Conservation (phyloP, 2,329 filamentous ascomycete genomes). For the Claviceps humidiphila region DNA sequence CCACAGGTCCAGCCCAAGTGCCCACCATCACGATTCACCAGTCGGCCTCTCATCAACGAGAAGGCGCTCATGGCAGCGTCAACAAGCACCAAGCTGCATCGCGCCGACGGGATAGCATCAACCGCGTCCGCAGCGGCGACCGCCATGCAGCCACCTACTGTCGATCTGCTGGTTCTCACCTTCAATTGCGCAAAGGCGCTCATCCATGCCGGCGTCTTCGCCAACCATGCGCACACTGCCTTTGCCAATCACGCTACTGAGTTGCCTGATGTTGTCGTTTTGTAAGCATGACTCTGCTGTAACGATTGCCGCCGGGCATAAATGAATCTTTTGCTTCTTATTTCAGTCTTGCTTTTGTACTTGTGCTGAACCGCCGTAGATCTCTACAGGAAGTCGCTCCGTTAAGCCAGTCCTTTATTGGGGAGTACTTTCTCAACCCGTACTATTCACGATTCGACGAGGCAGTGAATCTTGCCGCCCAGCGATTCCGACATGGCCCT, state of each 20-base stretch:
- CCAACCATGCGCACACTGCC: slow-evolving; percentile 50
- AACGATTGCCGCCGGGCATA: too few relatives aligned
- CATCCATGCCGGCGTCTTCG: slow-evolving; percentile 58
- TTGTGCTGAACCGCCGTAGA: slow-evolving; percentile 19
- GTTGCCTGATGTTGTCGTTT: slow-evolving; percentile 41
- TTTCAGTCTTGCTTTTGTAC: not conserved
- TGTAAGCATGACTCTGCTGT: slow-evolving; percentile 25
- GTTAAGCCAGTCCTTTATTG: slow-evolving; percentile 71
- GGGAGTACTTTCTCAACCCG: slow-evolving; percentile 61
- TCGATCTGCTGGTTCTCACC: slow-evolving; percentile 68
- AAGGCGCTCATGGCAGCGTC: too few relatives aligned
- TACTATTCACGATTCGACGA: slow-evolving; percentile 63
- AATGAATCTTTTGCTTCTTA: not conserved
- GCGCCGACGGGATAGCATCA: not conserved
- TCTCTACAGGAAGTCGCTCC: slow-evolving; percentile 89
- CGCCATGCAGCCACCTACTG: slow-evolving; percentile 28
- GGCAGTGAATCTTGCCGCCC: slow-evolving; percentile 57
- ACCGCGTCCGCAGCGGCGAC: not conserved
- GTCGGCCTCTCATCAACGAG: too few relatives aligned
- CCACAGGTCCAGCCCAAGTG: too few relatives aligned
- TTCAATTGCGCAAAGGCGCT: slow-evolving; percentile 75
- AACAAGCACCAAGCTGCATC: slow-evolving; percentile 1
- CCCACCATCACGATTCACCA: too few relatives aligned
- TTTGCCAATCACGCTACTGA: slow-evolving; percentile 36
- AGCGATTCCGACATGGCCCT: slow-evolving; percentile 19